Evolutionary conservation across 202 grass and related monocot genomes (phyloP), one percentile per base, ranked within the genome.

Genomic region (Panicum virgatum): DNA sequence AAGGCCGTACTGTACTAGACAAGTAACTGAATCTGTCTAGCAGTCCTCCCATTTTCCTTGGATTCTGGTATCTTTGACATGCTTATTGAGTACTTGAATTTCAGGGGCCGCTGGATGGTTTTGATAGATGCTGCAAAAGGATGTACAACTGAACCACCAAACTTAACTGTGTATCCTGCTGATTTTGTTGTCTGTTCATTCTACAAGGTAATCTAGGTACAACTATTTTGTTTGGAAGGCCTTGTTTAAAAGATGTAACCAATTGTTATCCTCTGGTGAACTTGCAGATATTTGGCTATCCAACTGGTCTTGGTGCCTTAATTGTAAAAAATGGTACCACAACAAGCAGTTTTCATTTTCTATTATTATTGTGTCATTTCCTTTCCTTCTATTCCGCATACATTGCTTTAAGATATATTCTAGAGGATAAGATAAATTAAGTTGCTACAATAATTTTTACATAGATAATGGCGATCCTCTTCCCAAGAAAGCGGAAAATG

Each of bases 81-180:
- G 25, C 58, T 86, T 78, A 75, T 83, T 54, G 45, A 80, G 37
- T 73, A 54, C 30, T 76, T 80, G 19, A 65, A 71, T 67, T 86
- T 56, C 81, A 94, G 96, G 60, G 86, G 66, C 48, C 34, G 52
- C 40, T 98, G 92, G 90, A 91, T 98, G 96, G 88, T 98, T 80
- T 85, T 98, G 79, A 86, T 98, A 90, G 96, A 98, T 88, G 92
- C 92, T 59, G 96, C 96, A 84, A 98, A 98, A 98, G 96, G 96
- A 76, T 93, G 90, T 89, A 79, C 96, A 80, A 95, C 90, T 81
- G 92, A 94, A 51, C 92, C 92, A 72, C 96, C 84, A 63, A 91
- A 98, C 88, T 84, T 98, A 75, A 43, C 76, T 25, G 62, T 86
- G 29, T 88, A 85, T 81, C 86, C 86, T 86, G 92, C 95, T 86